Base-by-base conservation (phyloP, 2,329 filamentous ascomycete genomes). In the Kalmusia sp. region DNA sequence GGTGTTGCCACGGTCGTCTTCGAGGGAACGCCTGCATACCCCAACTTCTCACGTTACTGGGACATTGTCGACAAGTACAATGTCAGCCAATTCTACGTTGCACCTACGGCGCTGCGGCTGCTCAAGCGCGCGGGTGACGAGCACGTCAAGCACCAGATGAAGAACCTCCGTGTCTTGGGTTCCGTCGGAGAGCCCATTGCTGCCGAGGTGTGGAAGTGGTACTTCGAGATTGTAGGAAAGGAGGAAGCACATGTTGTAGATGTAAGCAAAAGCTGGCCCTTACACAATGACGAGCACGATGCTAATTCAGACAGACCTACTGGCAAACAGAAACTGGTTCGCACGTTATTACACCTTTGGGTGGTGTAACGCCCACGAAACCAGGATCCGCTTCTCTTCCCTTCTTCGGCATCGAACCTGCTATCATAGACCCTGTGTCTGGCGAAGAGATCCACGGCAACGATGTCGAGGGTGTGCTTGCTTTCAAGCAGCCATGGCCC, bases 271-370 rank as follows among this genome's bases (percentile, higher is more conserved):
- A 49, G 3, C 14, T 28, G n/a, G 21, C 38, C 17, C 11, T 15
- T 6, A n/a, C n/a, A 12, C 31, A 30, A 25, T 33, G 8, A 30
- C 21, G 37, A 35, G 24, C 22, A 33, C 37, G 38, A n/a, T 41
- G 39, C 64, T 74, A 47, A 74, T 40, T 46, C 3, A 15, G 54
- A 47, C 72, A 96, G 92, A 99, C 95, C 49, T 99, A 99, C 84
- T 99, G 95, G 95, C 95, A 99, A 85, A 99, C 95, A 48, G 95
- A 99, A 82, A 99, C 95, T 2, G 95, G 95, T 51, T 98, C 91
- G 59, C 88, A 99, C 77, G 92, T 96, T 68, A 98, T 99, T 74
- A 91, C 92, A 4, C 95, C 95, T 15, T 82, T 99, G 54, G 93
- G 90, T 44, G 95, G 95, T 71, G 85, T 98, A 30, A 98, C 93